Percentiles rank a stretch among this genome's conserved stretches.
Evolutionary conservation across 108 stramenopile genomes (phyloP).

Genomic region (Stephanodiscus minutulus): DNA sequence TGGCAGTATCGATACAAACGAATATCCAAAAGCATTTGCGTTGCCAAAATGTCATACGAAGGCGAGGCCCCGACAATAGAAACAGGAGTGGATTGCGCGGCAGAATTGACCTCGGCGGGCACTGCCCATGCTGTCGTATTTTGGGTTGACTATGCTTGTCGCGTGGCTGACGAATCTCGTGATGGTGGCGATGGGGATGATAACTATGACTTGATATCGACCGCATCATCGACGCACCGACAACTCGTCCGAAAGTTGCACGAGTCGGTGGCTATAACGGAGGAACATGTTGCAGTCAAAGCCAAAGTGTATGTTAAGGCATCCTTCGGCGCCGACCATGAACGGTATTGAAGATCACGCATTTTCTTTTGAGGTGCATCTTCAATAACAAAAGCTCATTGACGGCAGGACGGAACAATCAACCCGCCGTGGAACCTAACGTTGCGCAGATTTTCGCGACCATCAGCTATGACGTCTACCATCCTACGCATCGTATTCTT

Average conservation of each 20-base stretch:
- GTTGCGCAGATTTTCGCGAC: too few relatives aligned
- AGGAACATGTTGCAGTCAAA: constrained; percentile 19
- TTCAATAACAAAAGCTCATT: not conserved
- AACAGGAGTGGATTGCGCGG: constrained; percentile 17
- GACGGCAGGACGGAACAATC: not conserved
- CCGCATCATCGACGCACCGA: constrained; percentile 34
- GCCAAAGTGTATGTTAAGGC: constrained; percentile 26
- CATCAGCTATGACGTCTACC: too few relatives aligned
- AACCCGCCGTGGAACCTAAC: not conserved
- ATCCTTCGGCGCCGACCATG: constrained; percentile 27
- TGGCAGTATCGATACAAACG: constrained; percentile 66
- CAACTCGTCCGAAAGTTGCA: constrained; percentile 37
- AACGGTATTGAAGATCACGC: constrained; percentile 29
- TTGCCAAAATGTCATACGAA: constrained; percentile 59
- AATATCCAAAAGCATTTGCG: constrained; percentile 48
- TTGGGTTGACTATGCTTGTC: constrained; percentile 48
- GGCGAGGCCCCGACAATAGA: constrained; percentile 22
- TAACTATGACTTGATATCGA: constrained; percentile 23
- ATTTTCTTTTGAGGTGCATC: constrained; percentile 19
- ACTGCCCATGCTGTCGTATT: constrained; percentile 37
- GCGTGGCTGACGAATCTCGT: constrained; percentile 1
- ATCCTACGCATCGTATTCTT: too few relatives aligned
- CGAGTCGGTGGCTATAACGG: constrained; percentile 6
- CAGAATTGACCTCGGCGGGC: constrained; percentile 12
- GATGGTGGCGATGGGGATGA: constrained; percentile 6